Base-by-base conservation (phyloP, 805 yeast species). In the Barnettozyma sucrosica region DNA sequence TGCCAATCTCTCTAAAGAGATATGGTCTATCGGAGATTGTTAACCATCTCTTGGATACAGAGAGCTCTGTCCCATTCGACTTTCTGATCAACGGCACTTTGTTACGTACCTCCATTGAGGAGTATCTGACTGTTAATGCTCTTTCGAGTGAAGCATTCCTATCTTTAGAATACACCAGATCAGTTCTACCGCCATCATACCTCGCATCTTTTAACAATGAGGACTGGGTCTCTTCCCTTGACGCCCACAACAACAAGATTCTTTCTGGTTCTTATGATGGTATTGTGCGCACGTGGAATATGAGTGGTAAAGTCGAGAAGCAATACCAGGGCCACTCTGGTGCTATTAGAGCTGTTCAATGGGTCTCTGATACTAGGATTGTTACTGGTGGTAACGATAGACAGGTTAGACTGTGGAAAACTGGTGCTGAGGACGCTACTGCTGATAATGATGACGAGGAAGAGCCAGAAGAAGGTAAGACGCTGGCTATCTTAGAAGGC, bases 231-330 rank as follows among this genome's bases (percentile, higher is more conserved):
- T 87, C 96, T 20, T 77, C 95, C 1, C 66, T 71, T 56, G 80
- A 70, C 50, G 67, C 61, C 10, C 66, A 70, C 28, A 57, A 63
- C 40, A 66, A 70, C 38, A 75, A 76, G 59, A 85, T 92, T 46
- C 72, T 89, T 40, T 81, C 93, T 13, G 99, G 98, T 36, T 82
- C 95, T 0, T 93, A 90, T 62, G 99, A 93, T 65, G 98, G 98
- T 57, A 77, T 92, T 26, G 96, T 92, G 21, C 79, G 98, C 54
- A 80, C 93, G 10, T 93, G 90, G 81, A 83, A 88, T 62, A 68
- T 79, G 66, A 76, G 87, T 14, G 98, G 97, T 9, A 75, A 79
- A 43, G 84, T 90, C 9, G 83, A 81, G 56, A 80, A 84, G 52
- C 95, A 88, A 64, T 78, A 85, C 55, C 77, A 79, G 45, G 98